Conservation (phyloP, 2,329 filamentous ascomycete genomes). For the Nannizzia gypsea region DNA sequence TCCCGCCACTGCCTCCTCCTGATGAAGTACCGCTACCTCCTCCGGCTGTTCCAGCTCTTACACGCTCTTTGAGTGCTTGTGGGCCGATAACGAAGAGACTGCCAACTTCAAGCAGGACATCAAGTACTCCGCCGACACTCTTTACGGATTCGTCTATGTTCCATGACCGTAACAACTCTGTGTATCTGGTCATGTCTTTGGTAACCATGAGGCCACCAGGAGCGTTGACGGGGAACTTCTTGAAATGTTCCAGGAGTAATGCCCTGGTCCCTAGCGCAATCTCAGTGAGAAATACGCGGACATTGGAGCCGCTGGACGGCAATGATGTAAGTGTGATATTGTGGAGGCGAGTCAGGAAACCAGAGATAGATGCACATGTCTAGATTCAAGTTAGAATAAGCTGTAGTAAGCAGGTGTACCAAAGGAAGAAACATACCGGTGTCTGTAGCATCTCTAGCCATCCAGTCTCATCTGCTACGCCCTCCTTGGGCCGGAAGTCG, state of each 20-base stretch:
- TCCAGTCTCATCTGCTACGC: constrained; percentile 22
- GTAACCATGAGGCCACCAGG: constrained; percentile 90
- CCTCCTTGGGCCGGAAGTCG: constrained; percentile 65
- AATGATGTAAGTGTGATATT: constrained; percentile 55
- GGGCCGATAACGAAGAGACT: constrained; percentile 90
- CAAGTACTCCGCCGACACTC: constrained; percentile 48
- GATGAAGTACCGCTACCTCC: constrained; percentile 24
- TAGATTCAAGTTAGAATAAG: constrained; percentile 16
- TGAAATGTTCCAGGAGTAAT: constrained; percentile 83
- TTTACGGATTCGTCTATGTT: constrained; percentile 53
- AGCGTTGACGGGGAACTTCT: constrained; percentile 84
- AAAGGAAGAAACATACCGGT: constrained; percentile 30
- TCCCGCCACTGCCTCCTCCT: constrained; percentile 21
- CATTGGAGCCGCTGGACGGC: constrained; percentile 54
- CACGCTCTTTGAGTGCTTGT: constrained; percentile 61
- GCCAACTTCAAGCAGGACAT: constrained; percentile 83
- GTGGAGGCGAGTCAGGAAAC: constrained; percentile 62
- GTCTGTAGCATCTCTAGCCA: constrained; percentile 70
- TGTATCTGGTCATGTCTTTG: constrained; percentile 91
- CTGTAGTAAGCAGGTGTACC: not conserved
- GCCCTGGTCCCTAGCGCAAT: constrained; percentile 66
- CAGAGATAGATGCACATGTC: constrained; percentile 69
- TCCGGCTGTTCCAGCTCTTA: constrained; percentile 40
- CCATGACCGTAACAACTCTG: constrained; percentile 74
- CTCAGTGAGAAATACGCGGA: constrained; percentile 71